phyloP scores from a whole-genome alignment of 1,139 yeast genomes.

The Protomyces lactucae-debilis region DNA sequence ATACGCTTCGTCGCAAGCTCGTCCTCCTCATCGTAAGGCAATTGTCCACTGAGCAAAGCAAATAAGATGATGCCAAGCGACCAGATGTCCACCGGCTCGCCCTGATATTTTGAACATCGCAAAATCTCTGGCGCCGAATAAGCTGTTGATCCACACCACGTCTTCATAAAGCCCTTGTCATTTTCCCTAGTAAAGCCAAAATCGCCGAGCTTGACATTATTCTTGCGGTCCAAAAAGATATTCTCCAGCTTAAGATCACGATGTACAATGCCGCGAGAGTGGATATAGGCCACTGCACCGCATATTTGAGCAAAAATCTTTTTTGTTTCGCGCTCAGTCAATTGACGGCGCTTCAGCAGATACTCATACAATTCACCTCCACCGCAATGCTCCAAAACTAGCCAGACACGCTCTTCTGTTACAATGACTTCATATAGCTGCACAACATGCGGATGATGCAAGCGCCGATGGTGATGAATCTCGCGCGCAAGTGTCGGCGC shows the following conservation, averaged over 20 bases:
- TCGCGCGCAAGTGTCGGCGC: slow-evolving; percentile 92
- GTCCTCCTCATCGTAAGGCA: slow-evolving; percentile 86
- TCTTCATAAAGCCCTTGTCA: slow-evolving; percentile 57
- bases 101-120: slow-evolving; percentile 63
- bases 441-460: slow-evolving; percentile 78
- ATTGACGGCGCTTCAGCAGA: slow-evolving; percentile 50
- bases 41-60: slow-evolving; percentile 75
- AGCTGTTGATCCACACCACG: slow-evolving; percentile 90
- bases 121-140: slow-evolving; percentile 96
- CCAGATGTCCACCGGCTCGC: slow-evolving; percentile 78
- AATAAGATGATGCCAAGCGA: slow-evolving; percentile 89
- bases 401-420: slow-evolving; percentile 75
- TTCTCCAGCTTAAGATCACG: slow-evolving; percentile 87
- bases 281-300: slow-evolving; percentile 81
- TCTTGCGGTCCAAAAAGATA: slow-evolving; percentile 64
- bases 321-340: slow-evolving; percentile 54
- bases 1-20: slow-evolving; percentile 57
- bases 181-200: slow-evolving; percentile 90
- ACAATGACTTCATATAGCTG: slow-evolving; percentile 79
- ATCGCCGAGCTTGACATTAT: slow-evolving; percentile 73
- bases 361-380: slow-evolving; percentile 80
- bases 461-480: slow-evolving; percentile 79
- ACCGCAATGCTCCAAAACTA: slow-evolving; percentile 84
- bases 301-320: slow-evolving; percentile 69
- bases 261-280: slow-evolving; percentile 75